A percentile compares a stretch with the other conserved stretches of the same genome.
These are phyloP conservation scores for Hanseniaspora hatyaiensis DNA, from an alignment of 805 yeast genomes.

Conservation along the genomic window DNA sequence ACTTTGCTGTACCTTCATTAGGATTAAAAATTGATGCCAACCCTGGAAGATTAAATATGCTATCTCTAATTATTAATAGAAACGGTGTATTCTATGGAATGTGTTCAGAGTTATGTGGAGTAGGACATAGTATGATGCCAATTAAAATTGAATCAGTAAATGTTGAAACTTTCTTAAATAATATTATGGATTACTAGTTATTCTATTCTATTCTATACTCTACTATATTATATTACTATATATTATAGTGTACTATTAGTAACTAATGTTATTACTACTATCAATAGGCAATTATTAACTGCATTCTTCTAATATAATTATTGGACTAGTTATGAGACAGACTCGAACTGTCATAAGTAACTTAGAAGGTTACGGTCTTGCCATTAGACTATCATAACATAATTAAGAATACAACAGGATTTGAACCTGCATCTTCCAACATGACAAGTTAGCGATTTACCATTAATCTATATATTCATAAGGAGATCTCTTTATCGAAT, in stretches of 20 bases:
- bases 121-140: constrained; percentile 24
- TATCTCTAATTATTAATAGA: constrained; percentile 22
- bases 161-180: neutral
- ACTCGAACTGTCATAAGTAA: neutral
- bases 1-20: constrained; percentile 23
- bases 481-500: no score
- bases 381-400: constrained; percentile 3
- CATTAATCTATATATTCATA: constrained; percentile 2
- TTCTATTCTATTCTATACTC: neutral
- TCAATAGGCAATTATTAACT: no score
- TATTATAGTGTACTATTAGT: neutral
- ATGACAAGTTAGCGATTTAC: constrained; percentile 9
- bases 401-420: constrained; percentile 1
- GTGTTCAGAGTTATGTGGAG: constrained; percentile 26
- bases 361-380: neutral
- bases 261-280: no score
- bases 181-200: constrained; percentile 5
- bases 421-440: constrained; percentile 1
- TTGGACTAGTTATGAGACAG: neutral
- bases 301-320: neutral
- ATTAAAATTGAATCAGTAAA: constrained; percentile 23
- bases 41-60: constrained; percentile 25
- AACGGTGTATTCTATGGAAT: constrained; percentile 24
- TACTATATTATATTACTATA: neutral
- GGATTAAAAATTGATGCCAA: constrained; percentile 24